A percentile compares a stretch with the other conserved stretches of the same genome.
These are phyloP conservation scores for Alloteropsis semialata DNA, from an alignment of 176 grass and related monocot genomes.

Conservation along the genomic window DNA sequence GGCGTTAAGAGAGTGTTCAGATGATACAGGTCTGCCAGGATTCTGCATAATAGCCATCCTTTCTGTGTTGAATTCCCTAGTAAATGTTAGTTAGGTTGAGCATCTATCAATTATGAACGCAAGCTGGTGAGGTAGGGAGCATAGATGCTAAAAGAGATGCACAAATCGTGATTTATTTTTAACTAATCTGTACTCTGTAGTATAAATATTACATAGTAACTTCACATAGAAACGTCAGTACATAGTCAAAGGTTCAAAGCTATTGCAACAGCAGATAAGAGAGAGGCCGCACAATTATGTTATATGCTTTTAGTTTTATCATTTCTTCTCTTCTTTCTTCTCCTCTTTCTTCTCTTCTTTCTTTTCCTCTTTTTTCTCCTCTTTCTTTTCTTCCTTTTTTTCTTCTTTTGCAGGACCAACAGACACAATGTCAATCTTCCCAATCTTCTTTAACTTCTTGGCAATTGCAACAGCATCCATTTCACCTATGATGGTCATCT, in stretches of 20 bases:
- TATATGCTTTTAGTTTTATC: conserved; percentile 25
- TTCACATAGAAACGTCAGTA: conserved; percentile 18
- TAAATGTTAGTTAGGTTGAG: conserved; percentile 12
- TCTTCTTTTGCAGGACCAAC: conserved; percentile 93
- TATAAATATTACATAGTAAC: conserved; percentile 11
- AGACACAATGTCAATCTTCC: conserved; percentile 78
- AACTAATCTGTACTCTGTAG: conserved; percentile 23
- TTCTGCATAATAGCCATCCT: background rate
- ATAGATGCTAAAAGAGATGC: conserved; percentile 13
- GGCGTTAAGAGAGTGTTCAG: conserved; percentile 5
- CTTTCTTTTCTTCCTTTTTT: conserved; percentile 87
- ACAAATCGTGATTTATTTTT: conserved; percentile 3
- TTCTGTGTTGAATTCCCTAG: conserved; percentile 6
- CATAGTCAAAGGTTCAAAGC: conserved; percentile 20
- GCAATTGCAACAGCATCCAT: conserved; percentile 85
- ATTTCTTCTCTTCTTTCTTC: conserved; percentile 69
- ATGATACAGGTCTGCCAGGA: conserved; percentile 5
- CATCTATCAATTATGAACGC: conserved; percentile 18
- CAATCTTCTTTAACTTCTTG: conserved; percentile 92
- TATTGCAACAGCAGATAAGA: conserved; percentile 13
- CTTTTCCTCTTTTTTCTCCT: conserved; percentile 71
- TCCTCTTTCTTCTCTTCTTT: conserved; percentile 67
- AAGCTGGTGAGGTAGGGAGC: background rate
- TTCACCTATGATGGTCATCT: conserved; percentile 82
- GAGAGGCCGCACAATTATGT: background rate